phyloP scores from a whole-genome alignment of 73 alveolate species.

The Blepharisma japonicum region DNA sequence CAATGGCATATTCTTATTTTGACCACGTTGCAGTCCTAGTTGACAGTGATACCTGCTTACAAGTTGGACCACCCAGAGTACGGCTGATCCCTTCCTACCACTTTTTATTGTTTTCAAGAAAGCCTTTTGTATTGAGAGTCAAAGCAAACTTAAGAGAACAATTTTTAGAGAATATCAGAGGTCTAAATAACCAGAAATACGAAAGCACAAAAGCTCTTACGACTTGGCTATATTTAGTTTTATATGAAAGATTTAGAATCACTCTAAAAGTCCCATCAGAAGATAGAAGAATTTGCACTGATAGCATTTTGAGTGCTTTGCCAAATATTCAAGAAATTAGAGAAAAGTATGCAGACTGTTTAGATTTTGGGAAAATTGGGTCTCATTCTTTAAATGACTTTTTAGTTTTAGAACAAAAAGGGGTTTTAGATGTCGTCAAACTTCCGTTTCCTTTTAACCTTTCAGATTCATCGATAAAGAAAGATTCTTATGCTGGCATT shows the following conservation, averaged over 20 bases:
- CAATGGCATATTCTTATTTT: constrained; percentile 19
- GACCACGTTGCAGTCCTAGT: constrained; percentile 25
- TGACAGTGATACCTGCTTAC: constrained; percentile 17
- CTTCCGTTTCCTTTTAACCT: constrained; percentile 11
- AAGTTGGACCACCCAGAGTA: constrained; percentile 15
- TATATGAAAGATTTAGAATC: constrained; percentile 9
- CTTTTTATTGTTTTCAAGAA: constrained; percentile 12
- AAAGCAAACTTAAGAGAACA: neutral
- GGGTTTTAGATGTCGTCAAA: neutral
- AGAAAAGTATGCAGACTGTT: neutral
- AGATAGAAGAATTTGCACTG: neutral
- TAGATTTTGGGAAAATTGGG: constrained; percentile 9
- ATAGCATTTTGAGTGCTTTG: neutral
- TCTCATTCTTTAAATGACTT: neutral
- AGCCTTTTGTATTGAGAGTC: neutral
- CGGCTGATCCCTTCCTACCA: neutral
- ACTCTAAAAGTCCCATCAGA: neutral
- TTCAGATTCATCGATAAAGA: neutral
- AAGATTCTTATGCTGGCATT: neutral
- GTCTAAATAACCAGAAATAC: neutral
- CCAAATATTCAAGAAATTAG: neutral
- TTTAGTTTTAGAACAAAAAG: neutral
- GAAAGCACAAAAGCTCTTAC: neutral
- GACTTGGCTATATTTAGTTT: neutral
- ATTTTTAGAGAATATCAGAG: neutral